Evolutionary conservation across 257 asterid species (phyloP), one percentile per base, ranked within the genome.

Genomic region (Catharanthus roseus): DNA sequence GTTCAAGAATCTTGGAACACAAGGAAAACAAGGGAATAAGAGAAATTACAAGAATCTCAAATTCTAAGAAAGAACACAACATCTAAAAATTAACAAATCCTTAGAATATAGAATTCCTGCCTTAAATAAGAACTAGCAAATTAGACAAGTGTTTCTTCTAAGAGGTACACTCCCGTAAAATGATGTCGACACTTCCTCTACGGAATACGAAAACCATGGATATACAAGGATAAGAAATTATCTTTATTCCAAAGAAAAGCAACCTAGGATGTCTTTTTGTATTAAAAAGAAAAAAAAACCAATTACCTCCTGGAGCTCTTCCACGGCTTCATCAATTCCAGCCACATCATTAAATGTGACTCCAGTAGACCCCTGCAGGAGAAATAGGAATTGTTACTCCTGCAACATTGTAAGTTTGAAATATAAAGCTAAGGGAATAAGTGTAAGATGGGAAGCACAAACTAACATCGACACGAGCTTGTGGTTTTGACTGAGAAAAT

Each of bases 391-490:
- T 76, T 73, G 66, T 18, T 74, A 54, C 54, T 73, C 77, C 75
- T 69, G 63, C 5, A n/a, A 62, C 19, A 64, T 41, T 33, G 23
- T 29, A 5, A 23, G 55, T n/a, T 28, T 15, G 29, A 61, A 34
- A 41, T 31, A 60, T 26, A 39, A 50, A 38, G 15, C 50, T 28
- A 4, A 12, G 75, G 69, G 34, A 67, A 51, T 42, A 73, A 62
- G 42, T 68, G 61, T 41, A 57, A 63, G 71, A 38, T 6, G 68
- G 61, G 62, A 73, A 68, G 49, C 36, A 56, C 75, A 77, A 67
- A 86, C 99, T 84, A 63, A 95, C 99, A 88, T 95, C 97, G 77
- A 95, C 96, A 69, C 99, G 97, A 38, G 99, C 99, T 88, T 91
- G 96, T 76, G 99, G 87, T 80, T 91, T 95, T 49, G 99, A 95